Evolutionary conservation across 2,329 filamentous ascomycete genomes (phyloP).

Genomic region (Neospermospora avenae): DNA sequence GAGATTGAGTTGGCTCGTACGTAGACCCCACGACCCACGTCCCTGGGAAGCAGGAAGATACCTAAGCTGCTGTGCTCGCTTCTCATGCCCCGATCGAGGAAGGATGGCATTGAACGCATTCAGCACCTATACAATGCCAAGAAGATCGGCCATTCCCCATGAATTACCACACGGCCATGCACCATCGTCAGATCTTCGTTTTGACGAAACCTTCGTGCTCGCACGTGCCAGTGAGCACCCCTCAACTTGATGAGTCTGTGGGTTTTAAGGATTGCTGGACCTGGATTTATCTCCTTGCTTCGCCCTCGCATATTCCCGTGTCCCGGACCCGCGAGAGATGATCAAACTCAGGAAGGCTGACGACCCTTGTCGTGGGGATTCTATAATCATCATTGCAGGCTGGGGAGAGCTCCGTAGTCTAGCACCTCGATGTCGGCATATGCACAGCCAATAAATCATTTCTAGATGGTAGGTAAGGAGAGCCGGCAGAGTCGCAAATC

Average conservation of each 20-base stretch:
- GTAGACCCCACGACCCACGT: slow-evolving; percentile 2
- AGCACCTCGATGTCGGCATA: slow-evolving; percentile 1
- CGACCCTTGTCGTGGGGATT: neutral
- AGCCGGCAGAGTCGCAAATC: slow-evolving; percentile 2
- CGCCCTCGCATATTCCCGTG: neutral
- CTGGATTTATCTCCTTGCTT: neutral
- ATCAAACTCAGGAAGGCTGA: neutral
- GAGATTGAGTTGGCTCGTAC: neutral
- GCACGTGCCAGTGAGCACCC: slow-evolving; percentile 3
- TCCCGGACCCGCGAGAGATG: neutral
- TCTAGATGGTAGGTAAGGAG: neutral
- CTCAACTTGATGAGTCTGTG: neutral
- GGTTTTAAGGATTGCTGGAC: neutral
- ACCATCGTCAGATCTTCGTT: neutral
- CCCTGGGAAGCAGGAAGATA: neutral
- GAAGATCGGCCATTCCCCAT: slow-evolving; percentile 2
- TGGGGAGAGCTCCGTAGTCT: slow-evolving; percentile 1
- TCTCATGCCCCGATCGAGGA: slow-evolving; percentile 5
- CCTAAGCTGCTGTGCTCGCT: neutral
- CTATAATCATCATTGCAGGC: slow-evolving; percentile 7
- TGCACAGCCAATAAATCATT: neutral
- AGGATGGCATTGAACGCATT: neutral
- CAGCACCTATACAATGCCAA: neutral
- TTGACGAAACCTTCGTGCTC: neutral
- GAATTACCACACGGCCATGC: slow-evolving; percentile 6